Evolutionary conservation across 345 rosid genomes (phyloP).

Genomic region (Orychophragmus violaceus): DNA sequence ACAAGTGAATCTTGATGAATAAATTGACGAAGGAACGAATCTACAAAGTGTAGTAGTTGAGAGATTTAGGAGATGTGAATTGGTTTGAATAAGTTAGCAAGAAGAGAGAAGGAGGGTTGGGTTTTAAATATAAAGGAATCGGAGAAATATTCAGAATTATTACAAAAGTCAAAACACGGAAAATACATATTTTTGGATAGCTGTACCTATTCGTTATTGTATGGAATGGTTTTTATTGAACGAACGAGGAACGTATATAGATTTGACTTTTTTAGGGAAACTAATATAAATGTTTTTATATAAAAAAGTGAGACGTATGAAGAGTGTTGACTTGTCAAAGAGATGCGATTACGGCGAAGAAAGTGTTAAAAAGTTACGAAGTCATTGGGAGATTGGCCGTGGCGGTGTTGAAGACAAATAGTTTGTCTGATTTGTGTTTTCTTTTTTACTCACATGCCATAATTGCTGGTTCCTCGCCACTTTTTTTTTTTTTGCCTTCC

Average conservation of each 20-base stretch:
- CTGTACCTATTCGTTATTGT: slow-evolving; percentile 9
- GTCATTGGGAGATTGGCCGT: slow-evolving; percentile 30
- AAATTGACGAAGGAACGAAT: slow-evolving; percentile 11
- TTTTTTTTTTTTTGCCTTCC: slow-evolving; percentile 6
- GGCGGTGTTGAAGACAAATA: slow-evolving; percentile 25
- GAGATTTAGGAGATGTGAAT: slow-evolving; percentile 27
- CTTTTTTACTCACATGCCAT: slow-evolving; percentile 25
- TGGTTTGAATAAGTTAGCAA: slow-evolving; percentile 34
- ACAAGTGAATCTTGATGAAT: not conserved
- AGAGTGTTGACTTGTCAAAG: slow-evolving; percentile 50
- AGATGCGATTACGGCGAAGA: slow-evolving; percentile 32
- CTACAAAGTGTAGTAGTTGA: slow-evolving; percentile 17
- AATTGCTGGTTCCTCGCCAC: slow-evolving; percentile 18
- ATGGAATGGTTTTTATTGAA: slow-evolving; percentile 16
- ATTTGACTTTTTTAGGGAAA: slow-evolving; percentile 22
- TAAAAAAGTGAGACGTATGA: slow-evolving; percentile 10
- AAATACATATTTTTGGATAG: slow-evolving; percentile 18
- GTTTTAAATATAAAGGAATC: slow-evolving; percentile 33
- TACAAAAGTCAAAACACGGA: slow-evolving; percentile 62
- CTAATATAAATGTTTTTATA: not conserved
- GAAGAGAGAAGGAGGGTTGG: slow-evolving; percentile 15
- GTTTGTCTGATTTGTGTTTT: slow-evolving; percentile 20
- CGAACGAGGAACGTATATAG: slow-evolving; percentile 23
- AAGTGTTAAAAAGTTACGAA: slow-evolving; percentile 25
- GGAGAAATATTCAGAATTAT: slow-evolving; percentile 17